phyloP scores from a whole-genome alignment of 306 rosid species.

The Pachyrhizus erosus region DNA sequence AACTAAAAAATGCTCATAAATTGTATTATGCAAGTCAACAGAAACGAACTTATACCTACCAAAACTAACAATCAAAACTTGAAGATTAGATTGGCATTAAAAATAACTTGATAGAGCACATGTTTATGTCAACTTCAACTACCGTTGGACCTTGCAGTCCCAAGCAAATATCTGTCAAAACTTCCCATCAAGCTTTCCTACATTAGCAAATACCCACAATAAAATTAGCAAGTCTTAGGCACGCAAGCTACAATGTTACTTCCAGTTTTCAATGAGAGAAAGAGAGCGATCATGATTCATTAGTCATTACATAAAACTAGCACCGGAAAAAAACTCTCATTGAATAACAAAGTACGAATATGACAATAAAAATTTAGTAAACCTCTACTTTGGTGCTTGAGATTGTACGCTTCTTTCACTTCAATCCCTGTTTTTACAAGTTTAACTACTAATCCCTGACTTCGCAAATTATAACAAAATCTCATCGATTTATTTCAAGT shows the following conservation, averaged over 20 bases:
- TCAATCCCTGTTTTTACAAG: background rate
- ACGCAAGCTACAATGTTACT: constrained; percentile 13
- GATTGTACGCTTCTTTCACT: background rate
- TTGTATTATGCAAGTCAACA: background rate
- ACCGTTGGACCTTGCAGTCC: constrained; percentile 22
- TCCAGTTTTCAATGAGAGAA: background rate
- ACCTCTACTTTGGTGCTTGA: background rate
- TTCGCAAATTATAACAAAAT: background rate
- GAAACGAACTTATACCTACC: constrained; percentile 22
- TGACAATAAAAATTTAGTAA: background rate
- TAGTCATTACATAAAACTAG: background rate
- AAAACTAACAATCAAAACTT: constrained; percentile 1
- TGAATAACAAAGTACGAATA: background rate
- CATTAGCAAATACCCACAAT: constrained; percentile 31
- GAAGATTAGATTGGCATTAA: constrained; percentile 16
- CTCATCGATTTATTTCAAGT: background rate
- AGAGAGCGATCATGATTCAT: background rate
- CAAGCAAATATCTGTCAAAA: background rate
- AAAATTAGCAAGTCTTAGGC: constrained; percentile 18
- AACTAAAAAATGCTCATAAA: background rate
- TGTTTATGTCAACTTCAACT: constrained; percentile 19
- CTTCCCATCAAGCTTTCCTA: constrained; percentile 37
- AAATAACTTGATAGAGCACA: background rate
- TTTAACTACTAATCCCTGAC: background rate
- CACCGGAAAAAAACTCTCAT: background rate